Base-by-base conservation (phyloP, 2,329 filamentous ascomycete genomes). In the Metarhizium robertsii region DNA sequence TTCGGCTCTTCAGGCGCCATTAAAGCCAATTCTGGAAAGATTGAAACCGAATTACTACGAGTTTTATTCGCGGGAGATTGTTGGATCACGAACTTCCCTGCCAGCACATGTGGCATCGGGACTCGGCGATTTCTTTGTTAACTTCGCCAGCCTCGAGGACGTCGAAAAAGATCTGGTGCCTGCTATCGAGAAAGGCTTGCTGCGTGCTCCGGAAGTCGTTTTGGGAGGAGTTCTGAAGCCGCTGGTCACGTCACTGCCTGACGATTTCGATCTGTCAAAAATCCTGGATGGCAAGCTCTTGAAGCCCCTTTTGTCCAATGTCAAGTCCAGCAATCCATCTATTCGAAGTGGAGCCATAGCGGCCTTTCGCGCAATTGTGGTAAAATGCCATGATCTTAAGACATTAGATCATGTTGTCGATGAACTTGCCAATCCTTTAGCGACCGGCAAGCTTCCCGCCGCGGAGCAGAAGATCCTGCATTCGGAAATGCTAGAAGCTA, bases 181-280 rank as follows among this genome's bases (percentile, higher is more conserved):
- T 8, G 77, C 90, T 0, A 75, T 97, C 14, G 94, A 99, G 66
- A 96, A 96, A 72, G 86, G 88, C 6, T 79, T 99, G 55, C 74
- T 99, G 49, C 83, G 95, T 67, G 87, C 92, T 7, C 95, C 94
- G 1, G 94, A 99, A 71, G 86, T 96, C 47, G 84, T 96, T 14
- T 76, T 97, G 32, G 85, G 87, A 62, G 87, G 90, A 59, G 78
- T 96, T 29, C 74, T 97, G 52, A 81, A 86, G 6, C 83, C 87
- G 13, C 76, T 97, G 49, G 78, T 95, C 57, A 70, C 78, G 8
- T 83, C 89, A 32, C 74, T 99, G 6, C 84, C 90, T 1, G 67
- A 74, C 32, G 74, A 75, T 6, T 79, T 94, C 62, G 92, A 99
- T 64, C 77, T 97, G 18, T 92, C 92, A 8, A 80, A 84, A 42